Conservation (phyloP, 495 filamentous ascomycete genomes). For the Clohesyomyces aquaticus region DNA sequence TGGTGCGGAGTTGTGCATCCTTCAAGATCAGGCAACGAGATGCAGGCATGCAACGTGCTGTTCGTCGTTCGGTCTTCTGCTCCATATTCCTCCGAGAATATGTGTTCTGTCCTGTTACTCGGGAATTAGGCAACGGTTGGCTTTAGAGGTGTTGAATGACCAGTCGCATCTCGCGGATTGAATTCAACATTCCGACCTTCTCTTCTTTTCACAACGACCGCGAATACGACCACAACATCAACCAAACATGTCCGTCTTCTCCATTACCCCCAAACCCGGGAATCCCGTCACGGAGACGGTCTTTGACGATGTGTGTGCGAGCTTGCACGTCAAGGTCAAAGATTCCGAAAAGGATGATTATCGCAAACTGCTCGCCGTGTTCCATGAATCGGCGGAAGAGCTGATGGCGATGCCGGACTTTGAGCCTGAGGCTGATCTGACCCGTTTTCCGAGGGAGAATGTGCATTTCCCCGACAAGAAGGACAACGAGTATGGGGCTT, state of each 20-base stretch:
- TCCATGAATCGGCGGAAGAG: slow-evolving; percentile 43
- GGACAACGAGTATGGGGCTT: slow-evolving; percentile 40
- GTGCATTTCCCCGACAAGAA: slow-evolving; percentile 23
- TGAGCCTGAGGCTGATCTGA: slow-evolving; percentile 32
- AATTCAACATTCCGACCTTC: no score
- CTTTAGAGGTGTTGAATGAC: no score
- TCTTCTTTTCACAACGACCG: no score
- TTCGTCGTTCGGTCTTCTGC: no score
- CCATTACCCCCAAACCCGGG: slow-evolving; percentile 14
- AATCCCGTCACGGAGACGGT: slow-evolving; percentile 38
- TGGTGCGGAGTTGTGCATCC: no score
- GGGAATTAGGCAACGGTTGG: not conserved
- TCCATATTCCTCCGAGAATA: not conserved
- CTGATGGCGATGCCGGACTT: slow-evolving; percentile 42
- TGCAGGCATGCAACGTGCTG: no score
- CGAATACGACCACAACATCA: not conserved
- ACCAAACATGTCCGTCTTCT: slow-evolving; percentile 32
- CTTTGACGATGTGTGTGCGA: slow-evolving; percentile 31
- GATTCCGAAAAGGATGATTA: slow-evolving; percentile 45
- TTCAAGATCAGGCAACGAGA: no score
- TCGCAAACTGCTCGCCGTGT: slow-evolving; percentile 42
- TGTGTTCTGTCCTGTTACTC: no score
- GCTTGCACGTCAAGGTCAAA: slow-evolving; percentile 36
- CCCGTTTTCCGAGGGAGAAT: slow-evolving; percentile 39
- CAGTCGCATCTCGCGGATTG: no score